phyloP scores from a whole-genome alignment of 2,329 filamentous ascomycete species.

The Ophiostoma perfectum region DNA sequence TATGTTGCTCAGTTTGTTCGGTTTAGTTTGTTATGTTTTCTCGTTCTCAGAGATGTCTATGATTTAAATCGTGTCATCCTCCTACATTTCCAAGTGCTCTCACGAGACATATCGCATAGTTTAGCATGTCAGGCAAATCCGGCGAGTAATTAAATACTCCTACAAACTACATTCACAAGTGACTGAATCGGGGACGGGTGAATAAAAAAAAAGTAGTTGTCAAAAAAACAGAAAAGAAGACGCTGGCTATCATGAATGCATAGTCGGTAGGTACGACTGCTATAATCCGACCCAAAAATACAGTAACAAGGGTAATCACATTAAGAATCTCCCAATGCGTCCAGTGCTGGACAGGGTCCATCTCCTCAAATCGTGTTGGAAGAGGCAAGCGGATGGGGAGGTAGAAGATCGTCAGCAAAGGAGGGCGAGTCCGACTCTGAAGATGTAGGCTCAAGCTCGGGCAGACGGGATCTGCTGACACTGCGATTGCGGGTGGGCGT shows the following conservation, averaged over 20 bases:
- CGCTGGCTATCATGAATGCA: slow-evolving; percentile 12
- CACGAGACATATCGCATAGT: not conserved
- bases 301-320: not conserved
- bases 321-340: not conserved
- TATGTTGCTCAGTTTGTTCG: not conserved
- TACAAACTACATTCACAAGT: not conserved
- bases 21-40: not conserved
- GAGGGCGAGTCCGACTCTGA: not conserved
- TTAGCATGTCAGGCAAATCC: slow-evolving; percentile 11
- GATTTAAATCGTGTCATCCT: not conserved
- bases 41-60: slow-evolving; percentile 1
- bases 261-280: not conserved
- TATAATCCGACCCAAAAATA: not conserved
- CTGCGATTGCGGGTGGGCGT: slow-evolving; percentile 1
- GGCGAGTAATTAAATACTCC: not conserved
- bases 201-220: not conserved
- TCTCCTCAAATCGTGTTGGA: slow-evolving; percentile 1
- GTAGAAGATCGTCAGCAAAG: not conserved
- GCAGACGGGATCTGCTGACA: not conserved
- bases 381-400: not conserved
- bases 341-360: not conserved
- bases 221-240: not conserved
- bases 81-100: not conserved
- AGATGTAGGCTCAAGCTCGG: not conserved
- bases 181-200: not conserved